These are phyloP conservation scores for Peniophora sp. DNA, from an alignment of 1,284 basidiomycete species.

Conservation along the genomic window DNA sequence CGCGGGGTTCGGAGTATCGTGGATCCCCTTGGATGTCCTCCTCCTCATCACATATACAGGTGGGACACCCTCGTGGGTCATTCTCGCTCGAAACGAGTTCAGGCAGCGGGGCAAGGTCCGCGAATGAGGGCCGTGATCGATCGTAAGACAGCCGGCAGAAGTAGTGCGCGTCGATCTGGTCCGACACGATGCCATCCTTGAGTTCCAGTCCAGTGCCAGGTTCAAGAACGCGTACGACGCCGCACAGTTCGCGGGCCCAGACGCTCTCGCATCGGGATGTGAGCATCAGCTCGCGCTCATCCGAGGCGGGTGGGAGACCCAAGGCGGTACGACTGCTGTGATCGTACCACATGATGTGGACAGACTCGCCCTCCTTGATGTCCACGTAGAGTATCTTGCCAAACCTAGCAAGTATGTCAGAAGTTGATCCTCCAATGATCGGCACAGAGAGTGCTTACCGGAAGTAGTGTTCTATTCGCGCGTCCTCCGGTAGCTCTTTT, in stretches of 20 bases:
- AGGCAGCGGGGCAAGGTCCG: background rate
- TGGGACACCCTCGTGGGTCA: background rate
- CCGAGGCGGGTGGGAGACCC: constrained; percentile 44
- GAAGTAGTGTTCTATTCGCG: constrained; percentile 45
- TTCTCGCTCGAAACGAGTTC: background rate
- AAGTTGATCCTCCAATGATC: background rate
- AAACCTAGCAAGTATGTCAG: constrained; percentile 40
- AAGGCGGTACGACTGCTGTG: constrained; percentile 47
- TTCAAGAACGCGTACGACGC: background rate
- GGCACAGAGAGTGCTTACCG: constrained; percentile 33
- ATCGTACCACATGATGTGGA: constrained; percentile 65
- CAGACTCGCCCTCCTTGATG: constrained; percentile 24
- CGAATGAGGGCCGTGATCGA: background rate
- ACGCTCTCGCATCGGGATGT: background rate
- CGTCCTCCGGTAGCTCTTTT: constrained; percentile 24
- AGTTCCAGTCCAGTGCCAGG: background rate
- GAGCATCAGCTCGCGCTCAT: constrained; percentile 59
- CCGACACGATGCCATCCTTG: background rate
- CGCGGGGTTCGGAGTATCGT: background rate
- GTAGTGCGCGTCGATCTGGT: background rate
- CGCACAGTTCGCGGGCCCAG: background rate
- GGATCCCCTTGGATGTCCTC: background rate
- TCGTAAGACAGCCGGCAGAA: background rate
- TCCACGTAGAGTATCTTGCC: constrained; percentile 50
- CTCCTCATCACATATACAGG: background rate